Conservation (phyloP, 2,329 filamentous ascomycete genomes). For the Colletotrichum siamense region DNA sequence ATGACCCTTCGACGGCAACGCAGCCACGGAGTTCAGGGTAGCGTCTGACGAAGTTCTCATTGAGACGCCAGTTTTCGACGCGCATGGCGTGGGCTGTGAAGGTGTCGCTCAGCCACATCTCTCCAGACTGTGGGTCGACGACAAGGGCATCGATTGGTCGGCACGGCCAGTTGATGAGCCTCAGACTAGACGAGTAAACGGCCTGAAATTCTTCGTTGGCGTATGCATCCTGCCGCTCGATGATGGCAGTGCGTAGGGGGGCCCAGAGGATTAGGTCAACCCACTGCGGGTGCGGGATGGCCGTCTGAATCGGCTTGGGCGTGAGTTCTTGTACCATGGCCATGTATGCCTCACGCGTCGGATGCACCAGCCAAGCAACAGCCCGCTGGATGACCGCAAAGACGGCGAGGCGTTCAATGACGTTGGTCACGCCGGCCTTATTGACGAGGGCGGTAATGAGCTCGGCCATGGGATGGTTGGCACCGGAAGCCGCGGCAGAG, state of each 20-base stretch:
- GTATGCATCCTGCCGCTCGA: slow-evolving; percentile 39
- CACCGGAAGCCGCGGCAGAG: background rate
- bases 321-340: slow-evolving; percentile 26
- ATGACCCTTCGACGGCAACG: slow-evolving; percentile 16
- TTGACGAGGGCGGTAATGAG: slow-evolving; percentile 35
- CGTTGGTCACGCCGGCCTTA: slow-evolving; percentile 28
- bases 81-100: slow-evolving; percentile 29
- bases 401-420: slow-evolving; percentile 36
- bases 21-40: slow-evolving; percentile 30
- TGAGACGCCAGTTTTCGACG: slow-evolving; percentile 30
- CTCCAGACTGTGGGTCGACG: slow-evolving; percentile 29
- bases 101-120: slow-evolving; percentile 29
- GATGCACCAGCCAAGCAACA: slow-evolving; percentile 34
- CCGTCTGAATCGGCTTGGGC: slow-evolving; percentile 32
- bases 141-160: slow-evolving; percentile 28
- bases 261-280: slow-evolving; percentile 38
- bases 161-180: slow-evolving; percentile 38
- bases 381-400: slow-evolving; percentile 36
- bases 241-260: slow-evolving; percentile 37
- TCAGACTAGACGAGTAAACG: slow-evolving; percentile 37
- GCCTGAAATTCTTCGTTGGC: slow-evolving; percentile 41
- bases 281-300: slow-evolving; percentile 33
- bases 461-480: slow-evolving; percentile 33
- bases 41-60: slow-evolving; percentile 29
- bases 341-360: slow-evolving; percentile 33